These are phyloP conservation scores for Trematosphaeria pertusa DNA, from an alignment of 2,329 filamentous ascomycete genomes.

Conservation along the genomic window DNA sequence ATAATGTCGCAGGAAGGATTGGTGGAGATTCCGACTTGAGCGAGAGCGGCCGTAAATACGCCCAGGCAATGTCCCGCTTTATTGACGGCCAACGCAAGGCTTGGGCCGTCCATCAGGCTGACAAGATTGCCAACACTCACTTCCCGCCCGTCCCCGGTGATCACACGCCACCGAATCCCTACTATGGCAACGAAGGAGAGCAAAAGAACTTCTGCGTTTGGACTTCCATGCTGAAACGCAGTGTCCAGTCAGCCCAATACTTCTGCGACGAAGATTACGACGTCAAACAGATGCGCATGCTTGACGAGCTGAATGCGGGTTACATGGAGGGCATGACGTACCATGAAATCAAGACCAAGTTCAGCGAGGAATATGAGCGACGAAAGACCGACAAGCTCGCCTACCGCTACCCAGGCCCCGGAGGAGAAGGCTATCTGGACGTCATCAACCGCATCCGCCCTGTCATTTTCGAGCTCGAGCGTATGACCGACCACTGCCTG, in stretches of 20 bases:
- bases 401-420: constrained; percentile 95
- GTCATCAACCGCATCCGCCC: constrained; percentile 94
- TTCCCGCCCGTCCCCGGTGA: constrained; percentile 93
- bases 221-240: constrained; percentile 95
- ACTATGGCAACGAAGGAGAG: constrained; percentile 61
- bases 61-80: constrained; percentile 79
- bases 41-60: constrained; percentile 80
- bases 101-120: constrained; percentile 84
- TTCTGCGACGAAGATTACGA: constrained; percentile 95
- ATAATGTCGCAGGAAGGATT: constrained; percentile 87
- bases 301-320: constrained; percentile 94
- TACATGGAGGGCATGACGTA: constrained; percentile 96
- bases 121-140: constrained; percentile 75
- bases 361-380: constrained; percentile 80
- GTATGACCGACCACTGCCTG: constrained; percentile 93
- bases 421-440: constrained; percentile 95
- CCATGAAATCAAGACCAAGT: constrained; percentile 80
- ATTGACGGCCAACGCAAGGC: constrained; percentile 79
- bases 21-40: constrained; percentile 89
- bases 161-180: constrained; percentile 92
- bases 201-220: constrained; percentile 96
- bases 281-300: constrained; percentile 96
- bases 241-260: constrained; percentile 83
- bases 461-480: constrained; percentile 95
- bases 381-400: constrained; percentile 87